Percentiles rank a stretch among this genome's conserved stretches.
Conservation (phyloP, 148 eudicot species). For the Heliosperma pusillum region DNA sequence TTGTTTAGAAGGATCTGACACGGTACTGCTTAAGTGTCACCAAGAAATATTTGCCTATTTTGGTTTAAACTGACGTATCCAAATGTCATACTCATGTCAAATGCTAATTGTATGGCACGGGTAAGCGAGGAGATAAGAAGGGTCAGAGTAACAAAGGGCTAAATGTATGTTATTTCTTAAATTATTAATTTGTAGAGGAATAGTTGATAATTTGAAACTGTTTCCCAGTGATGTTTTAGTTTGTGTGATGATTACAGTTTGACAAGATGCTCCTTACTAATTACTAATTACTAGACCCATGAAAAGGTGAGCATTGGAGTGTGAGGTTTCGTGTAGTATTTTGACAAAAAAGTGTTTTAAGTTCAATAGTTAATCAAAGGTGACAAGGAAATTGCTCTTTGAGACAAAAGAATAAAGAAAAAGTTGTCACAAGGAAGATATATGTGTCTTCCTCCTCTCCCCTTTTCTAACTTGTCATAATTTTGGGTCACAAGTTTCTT, state of each 20-base stretch:
- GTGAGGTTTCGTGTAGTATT: constrained; percentile 13
- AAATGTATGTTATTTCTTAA: too few relatives aligned
- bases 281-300: constrained; percentile 17
- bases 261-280: constrained; percentile 26
- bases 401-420: neutral
- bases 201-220: constrained; percentile 11
- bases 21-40: too few relatives aligned
- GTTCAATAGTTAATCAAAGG: constrained; percentile 3
- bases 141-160: too few relatives aligned
- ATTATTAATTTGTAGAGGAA: neutral
- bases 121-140: too few relatives aligned
- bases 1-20: neutral
- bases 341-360: constrained; percentile 4
- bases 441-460: neutral
- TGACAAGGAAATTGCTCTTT: constrained; percentile 1
- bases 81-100: too few relatives aligned
- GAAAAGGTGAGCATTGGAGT: constrained; percentile 17
- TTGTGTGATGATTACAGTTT: constrained; percentile 24
- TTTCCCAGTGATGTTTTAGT: constrained; percentile 8
- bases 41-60: too few relatives aligned
- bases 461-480: neutral
- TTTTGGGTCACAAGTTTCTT: neutral
- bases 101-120: too few relatives aligned
- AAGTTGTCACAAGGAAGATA: neutral
- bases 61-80: neutral